Conservation (phyloP, 495 filamentous ascomycete species). For the Baudoinia panamericana region DNA sequence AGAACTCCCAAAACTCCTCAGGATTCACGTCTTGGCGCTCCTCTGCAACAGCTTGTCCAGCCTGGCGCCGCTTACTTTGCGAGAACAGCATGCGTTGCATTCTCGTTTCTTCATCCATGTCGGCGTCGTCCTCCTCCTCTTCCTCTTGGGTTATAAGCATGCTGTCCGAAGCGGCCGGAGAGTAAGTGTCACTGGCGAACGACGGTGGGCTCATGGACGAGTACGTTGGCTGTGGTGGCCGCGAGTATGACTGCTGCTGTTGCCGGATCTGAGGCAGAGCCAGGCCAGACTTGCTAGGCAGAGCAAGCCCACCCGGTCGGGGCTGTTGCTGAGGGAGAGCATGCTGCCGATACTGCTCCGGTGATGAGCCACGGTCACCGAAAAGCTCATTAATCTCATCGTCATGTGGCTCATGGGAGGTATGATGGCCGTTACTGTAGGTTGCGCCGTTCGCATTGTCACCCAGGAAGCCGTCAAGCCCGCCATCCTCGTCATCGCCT, state of each 20-base stretch:
- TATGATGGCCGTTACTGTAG: conserved; percentile 12
- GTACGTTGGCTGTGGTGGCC: conserved; percentile 1
- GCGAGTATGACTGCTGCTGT: neutral
- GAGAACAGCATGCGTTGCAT: conserved; percentile 16
- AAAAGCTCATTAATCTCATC: conserved; percentile 30
- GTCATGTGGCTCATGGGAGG: conserved; percentile 8
- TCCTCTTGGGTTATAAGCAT: neutral
- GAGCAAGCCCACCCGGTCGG: conserved; percentile 11
- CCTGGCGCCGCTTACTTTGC: conserved; percentile 24
- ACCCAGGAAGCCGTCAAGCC: conserved; percentile 2
- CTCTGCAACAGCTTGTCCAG: conserved; percentile 20
- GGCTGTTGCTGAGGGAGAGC: neutral
- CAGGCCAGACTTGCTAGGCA: conserved; percentile 13
- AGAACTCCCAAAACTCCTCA: conserved; percentile 44
- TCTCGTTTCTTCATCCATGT: neutral
- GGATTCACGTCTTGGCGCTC: conserved; percentile 24
- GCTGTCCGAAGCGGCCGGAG: conserved; percentile 1
- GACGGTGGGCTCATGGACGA: conserved; percentile 11
- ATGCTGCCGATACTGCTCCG: conserved; percentile 8
- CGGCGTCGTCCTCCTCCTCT: conserved; percentile 7
- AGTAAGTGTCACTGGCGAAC: conserved; percentile 4
- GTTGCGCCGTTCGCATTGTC: conserved; percentile 28
- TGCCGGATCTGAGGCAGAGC: conserved; percentile 4
- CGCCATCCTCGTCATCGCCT: conserved; percentile 5
- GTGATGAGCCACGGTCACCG: conserved; percentile 11